Evolutionary conservation across 495 filamentous ascomycete species (phyloP).

Genomic region (Parathielavia hyrcaniae): DNA sequence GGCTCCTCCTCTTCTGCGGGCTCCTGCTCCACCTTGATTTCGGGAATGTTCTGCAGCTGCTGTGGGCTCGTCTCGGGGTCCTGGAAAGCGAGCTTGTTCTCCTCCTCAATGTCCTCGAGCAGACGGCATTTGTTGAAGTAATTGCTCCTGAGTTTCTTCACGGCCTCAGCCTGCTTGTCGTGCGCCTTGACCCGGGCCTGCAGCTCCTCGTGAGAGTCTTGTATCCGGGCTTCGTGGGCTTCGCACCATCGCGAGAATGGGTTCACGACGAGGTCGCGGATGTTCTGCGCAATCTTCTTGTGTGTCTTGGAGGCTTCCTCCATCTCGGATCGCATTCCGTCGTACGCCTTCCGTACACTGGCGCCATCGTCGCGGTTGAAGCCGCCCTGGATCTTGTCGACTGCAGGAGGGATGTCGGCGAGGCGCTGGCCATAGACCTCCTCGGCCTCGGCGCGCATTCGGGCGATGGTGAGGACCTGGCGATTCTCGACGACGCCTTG

Average conservation of each 20-base stretch:
- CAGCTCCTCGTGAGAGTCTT: constrained; percentile 89
- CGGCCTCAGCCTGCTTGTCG: constrained; percentile 81
- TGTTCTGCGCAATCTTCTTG: constrained; percentile 90
- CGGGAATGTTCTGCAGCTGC: constrained; percentile 44
- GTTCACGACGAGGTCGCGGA: constrained; percentile 87
- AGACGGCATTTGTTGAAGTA: constrained; percentile 99
- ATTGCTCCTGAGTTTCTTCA: constrained; percentile 85
- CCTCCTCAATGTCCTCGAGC: constrained; percentile 93
- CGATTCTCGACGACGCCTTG: constrained; percentile 93
- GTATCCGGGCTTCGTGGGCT: constrained; percentile 80
- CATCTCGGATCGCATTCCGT: constrained; percentile 93
- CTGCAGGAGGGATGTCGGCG: constrained; percentile 72
- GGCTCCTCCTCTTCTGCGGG: constrained; percentile 62
- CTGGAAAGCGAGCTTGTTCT: constrained; percentile 96
- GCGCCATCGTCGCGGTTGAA: constrained; percentile 93
- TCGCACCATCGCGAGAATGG: constrained; percentile 95
- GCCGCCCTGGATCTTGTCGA: constrained; percentile 75
- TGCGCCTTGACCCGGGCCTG: constrained; percentile 83
- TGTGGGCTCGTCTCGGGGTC: constrained; percentile 57
- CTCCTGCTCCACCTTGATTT: constrained; percentile 54
- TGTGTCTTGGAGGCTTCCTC: constrained; percentile 83
- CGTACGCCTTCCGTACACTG: constrained; percentile 93
- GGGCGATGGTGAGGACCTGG: constrained; percentile 83
- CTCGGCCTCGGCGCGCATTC: constrained; percentile 93
- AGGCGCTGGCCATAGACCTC: constrained; percentile 79